Conservation (phyloP, 2,329 filamentous ascomycete species). For the Talaromyces albobiverticillius region DNA sequence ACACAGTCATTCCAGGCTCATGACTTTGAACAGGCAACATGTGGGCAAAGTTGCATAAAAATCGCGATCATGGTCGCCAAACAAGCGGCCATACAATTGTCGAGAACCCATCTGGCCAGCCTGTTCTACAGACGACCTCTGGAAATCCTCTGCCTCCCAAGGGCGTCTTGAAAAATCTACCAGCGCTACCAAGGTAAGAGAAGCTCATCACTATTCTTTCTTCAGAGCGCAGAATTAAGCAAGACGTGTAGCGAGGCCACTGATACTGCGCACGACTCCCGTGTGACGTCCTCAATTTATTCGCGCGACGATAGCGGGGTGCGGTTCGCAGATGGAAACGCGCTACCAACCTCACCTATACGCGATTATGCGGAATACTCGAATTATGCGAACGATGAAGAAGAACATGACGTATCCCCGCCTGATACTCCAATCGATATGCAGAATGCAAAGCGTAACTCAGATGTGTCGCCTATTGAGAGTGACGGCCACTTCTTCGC, state of each 20-base stretch:
- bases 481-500: conserved; percentile 20
- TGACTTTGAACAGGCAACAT: conserved; percentile 33
- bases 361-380: conserved; percentile 10
- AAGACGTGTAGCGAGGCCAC: conserved; percentile 17
- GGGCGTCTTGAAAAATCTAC: conserved; percentile 30
- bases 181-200: conserved; percentile 40
- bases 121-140: conserved; percentile 39
- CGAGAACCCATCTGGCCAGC: conserved; percentile 46
- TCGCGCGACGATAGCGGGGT: conserved; percentile 44
- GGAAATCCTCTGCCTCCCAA: conserved; percentile 30
- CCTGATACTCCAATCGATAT: conserved; percentile 40
- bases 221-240: neutral
- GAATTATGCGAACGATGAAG: conserved; percentile 28
- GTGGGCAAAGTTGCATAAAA: conserved; percentile 53
- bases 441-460: conserved; percentile 19
- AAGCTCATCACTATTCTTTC: neutral
- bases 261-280: conserved; percentile 24
- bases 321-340: neutral
- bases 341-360: conserved; percentile 4
- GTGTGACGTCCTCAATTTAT: conserved; percentile 61
- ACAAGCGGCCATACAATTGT: conserved; percentile 45
- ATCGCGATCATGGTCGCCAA: conserved; percentile 40
- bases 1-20: neutral
- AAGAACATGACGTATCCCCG: conserved; percentile 43
- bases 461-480: conserved; percentile 43